Evolutionary conservation across 768 basidiomycete species (phyloP).

Genomic region (Rhizopogon salebrosus): DNA sequence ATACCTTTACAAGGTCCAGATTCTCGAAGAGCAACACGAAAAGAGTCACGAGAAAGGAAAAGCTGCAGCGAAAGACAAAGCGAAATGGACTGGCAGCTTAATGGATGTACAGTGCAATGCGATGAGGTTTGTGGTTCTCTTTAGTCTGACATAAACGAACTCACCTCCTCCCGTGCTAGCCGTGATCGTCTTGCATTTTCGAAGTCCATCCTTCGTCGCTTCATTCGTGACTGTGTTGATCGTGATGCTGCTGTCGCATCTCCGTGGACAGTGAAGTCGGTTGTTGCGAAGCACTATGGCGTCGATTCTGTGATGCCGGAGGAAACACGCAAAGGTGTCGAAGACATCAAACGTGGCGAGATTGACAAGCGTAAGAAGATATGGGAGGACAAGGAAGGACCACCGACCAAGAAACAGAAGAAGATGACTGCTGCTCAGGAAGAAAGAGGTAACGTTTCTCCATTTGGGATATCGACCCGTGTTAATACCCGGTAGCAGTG

Average conservation of each 20-base stretch:
- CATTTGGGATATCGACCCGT: conserved; percentile 2
- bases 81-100: conserved; percentile 66
- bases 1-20: conserved; percentile 86
- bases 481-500: conserved; percentile 13
- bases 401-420: conserved; percentile 77
- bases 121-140: conserved; percentile 61
- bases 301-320: conserved; percentile 85
- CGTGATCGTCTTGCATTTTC: conserved; percentile 95
- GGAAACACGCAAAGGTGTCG: conserved; percentile 73
- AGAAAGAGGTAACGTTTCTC: conserved; percentile 52
- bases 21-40: conserved; percentile 73
- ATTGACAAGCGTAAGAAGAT: conserved; percentile 91
- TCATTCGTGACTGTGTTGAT: conserved; percentile 93
- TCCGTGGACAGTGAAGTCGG: conserved; percentile 91
- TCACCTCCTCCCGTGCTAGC: conserved; percentile 34
- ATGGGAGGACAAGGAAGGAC: conserved; percentile 85
- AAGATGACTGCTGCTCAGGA: conserved; percentile 70
- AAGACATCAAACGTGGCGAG: conserved; percentile 78
- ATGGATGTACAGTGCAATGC: conserved; percentile 78
- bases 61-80: conserved; percentile 50
- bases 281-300: conserved; percentile 80
- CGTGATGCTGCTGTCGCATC: conserved; percentile 89
- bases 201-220: conserved; percentile 93
- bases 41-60: conserved; percentile 60
- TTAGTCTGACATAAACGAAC: conserved; percentile 1